Conservation (phyloP, 2,329 filamentous ascomycete species). For the Zasmidium angulare region DNA sequence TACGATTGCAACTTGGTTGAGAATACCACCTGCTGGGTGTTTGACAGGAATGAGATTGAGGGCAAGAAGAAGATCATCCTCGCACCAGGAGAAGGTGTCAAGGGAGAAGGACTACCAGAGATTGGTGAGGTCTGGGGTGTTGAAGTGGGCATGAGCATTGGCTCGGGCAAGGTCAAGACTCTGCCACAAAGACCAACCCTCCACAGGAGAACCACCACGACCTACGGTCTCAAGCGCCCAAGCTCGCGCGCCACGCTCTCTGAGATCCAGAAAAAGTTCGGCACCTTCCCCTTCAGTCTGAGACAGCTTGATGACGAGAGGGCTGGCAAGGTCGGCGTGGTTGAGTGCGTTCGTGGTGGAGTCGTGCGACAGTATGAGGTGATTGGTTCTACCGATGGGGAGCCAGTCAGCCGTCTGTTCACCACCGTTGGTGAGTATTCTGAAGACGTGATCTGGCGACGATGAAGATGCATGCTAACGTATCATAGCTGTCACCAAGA, state of each 20-base stretch:
- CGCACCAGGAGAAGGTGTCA: constrained; percentile 78
- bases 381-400: constrained; percentile 86
- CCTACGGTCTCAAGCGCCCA: constrained; percentile 89
- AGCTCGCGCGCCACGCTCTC: constrained; percentile 90
- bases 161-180: constrained; percentile 91
- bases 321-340: constrained; percentile 89
- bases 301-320: constrained; percentile 96
- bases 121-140: constrained; percentile 96
- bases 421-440: constrained; percentile 86
- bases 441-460: constrained; percentile 1
- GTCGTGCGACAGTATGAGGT: constrained; percentile 96
- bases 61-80: constrained; percentile 98
- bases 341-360: constrained; percentile 91
- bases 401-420: constrained; percentile 81
- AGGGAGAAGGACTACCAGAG: constrained; percentile 86
- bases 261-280: constrained; percentile 96
- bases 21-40: constrained; percentile 96
- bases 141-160: constrained; percentile 88
- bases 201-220: constrained; percentile 88
- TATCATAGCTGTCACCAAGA: constrained; percentile 85
- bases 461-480: constrained; percentile 15
- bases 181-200: constrained; percentile 85
- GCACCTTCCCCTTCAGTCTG: constrained; percentile 95
- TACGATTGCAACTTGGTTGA: constrained; percentile 94
- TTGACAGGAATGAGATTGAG: constrained; percentile 97